Evolutionary conservation across 2,329 filamentous ascomycete genomes (phyloP), one percentile per base, ranked within the genome.

Genomic region (Intubia oerlemansii): DNA sequence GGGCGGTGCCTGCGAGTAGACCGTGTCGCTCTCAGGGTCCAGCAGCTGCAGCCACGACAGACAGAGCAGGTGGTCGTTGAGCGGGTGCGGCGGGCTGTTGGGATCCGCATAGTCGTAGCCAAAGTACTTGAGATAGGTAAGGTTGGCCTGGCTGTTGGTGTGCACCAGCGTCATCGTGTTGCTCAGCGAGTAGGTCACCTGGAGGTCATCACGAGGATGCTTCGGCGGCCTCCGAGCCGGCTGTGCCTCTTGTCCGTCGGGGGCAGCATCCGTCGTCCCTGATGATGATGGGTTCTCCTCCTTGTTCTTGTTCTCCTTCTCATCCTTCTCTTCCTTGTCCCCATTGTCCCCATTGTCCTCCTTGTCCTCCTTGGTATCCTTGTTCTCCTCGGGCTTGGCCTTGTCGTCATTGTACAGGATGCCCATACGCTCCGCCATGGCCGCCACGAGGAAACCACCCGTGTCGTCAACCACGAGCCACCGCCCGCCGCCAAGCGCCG

Each of bases 41-140:
- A 93, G 54, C 5, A 98, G 66, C 50, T 95, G 85, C 3, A 98
- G 65, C 84, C 85, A 98, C 17, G 80, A 85, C 17, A 95, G 57
- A 5, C 75, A 68, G 42, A 85, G 74, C 29, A 98, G 66, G 45
- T 88, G 74, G 11, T 66, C 73, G 48, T 75, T 65, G 9, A 98
- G 66, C 1, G 88, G 85, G 45, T 95, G 88, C 15, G 68, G 57
- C 10, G 63, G 57, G 30, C 58, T 63, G 38, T 61, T 62, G 24
- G 72, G 68, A 36, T 67, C 68, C 33, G 65, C 63, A 39, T 62
- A 56, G 50, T 91, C 81, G 52, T 73, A 95, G 47, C 70, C 69
- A 52, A 91, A 95, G 57, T 92, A 90, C 46, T 79, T 79, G 13
- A 98, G 63, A 27, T 88, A 64, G 12, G 73, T 73, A 33, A 95